Evolutionary conservation across 495 filamentous ascomycete species (phyloP).

Genomic region (Friedmanniomyces endolithicus): DNA sequence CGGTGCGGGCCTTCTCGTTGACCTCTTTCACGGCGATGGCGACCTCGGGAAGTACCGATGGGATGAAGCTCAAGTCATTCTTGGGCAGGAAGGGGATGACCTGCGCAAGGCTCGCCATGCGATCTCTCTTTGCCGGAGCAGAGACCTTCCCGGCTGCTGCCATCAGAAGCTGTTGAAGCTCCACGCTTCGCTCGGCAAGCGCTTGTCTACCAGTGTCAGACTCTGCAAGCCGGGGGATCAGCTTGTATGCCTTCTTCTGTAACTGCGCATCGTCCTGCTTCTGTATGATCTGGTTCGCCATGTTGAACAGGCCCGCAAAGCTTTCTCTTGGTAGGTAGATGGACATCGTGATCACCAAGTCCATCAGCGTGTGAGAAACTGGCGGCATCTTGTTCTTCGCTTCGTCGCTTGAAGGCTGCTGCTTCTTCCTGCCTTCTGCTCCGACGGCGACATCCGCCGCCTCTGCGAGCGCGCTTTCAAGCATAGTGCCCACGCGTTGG

Average conservation of each 20-base stretch:
- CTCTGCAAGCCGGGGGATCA: conserved; percentile 76
- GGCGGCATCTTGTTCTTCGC: conserved; percentile 69
- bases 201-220: conserved; percentile 61
- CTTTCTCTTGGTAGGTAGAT: conserved; percentile 77
- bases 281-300: conserved; percentile 67
- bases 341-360: conserved; percentile 87
- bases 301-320: conserved; percentile 67
- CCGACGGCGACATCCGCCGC: conserved; percentile 43
- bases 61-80: conserved; percentile 77
- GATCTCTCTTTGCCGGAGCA: conserved; percentile 64
- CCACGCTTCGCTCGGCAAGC: conserved; percentile 54
- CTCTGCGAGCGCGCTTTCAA: conserved; percentile 63
- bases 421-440: conserved; percentile 41
- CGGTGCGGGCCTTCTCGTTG: conserved; percentile 81
- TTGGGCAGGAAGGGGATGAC: conserved; percentile 65
- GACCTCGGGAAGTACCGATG: conserved; percentile 78
- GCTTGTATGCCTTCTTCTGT: conserved; percentile 99
- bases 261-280: conserved; percentile 73
- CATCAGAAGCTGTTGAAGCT: conserved; percentile 70
- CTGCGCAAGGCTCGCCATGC: conserved; percentile 67
- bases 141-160: conserved; percentile 67
- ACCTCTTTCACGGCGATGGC: conserved; percentile 92
- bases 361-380: conserved; percentile 90
- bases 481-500: conserved; percentile 66
- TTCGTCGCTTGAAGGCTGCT: conserved; percentile 31